Base-by-base conservation (phyloP, 2,329 filamentous ascomycete genomes). In the Sarocladium brachiariae region DNA sequence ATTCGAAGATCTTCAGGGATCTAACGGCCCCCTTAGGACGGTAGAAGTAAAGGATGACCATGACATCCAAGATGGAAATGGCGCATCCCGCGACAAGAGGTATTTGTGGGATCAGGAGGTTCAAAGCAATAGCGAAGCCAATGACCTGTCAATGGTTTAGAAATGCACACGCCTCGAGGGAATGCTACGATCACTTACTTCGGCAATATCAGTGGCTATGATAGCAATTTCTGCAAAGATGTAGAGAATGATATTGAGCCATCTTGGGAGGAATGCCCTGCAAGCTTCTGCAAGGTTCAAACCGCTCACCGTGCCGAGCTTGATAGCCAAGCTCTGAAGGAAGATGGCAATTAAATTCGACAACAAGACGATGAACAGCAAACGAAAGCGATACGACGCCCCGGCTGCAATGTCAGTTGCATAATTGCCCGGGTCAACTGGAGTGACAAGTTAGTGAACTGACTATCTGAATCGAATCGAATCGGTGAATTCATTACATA, bases 341-440 rank as follows among this genome's bases (percentile, higher is more conserved):
- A 86, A 79, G 50, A 88, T 86, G 57, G 84, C 84, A 59, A 87
- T 84, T 48, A 87, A 58, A 61, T 88, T 88, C 64, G 80, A 81
- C 58, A 86, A 70, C 9, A 88, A 70, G 38, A 87, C 77, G 56
- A 87, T 72, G 67, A 87, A 87, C 2, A 88, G 74, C 30, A 87
- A 72, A 35, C 71, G 74, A 68, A 82, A 88, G 51, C 74, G 75
- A 63, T 83, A 86, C 1, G 76, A 73, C 4, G 84, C 80, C 50
- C 84, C 84, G 41, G 84, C 84, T 7, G 81, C 78, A 45, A 87
- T 79, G 62, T 84, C 84, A 18, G 84, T 87, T 1, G 84, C 75
- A 61, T 87, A 88, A 63, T 88, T 87, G 53, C 81, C 81, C 48
- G 74, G 78, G 54, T 81, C 78, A 56, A 80, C 73, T 76, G 50